These are phyloP conservation scores for Colletotrichum liriopes DNA, from an alignment of 2,329 filamentous ascomycete species.

Conservation along the genomic window DNA sequence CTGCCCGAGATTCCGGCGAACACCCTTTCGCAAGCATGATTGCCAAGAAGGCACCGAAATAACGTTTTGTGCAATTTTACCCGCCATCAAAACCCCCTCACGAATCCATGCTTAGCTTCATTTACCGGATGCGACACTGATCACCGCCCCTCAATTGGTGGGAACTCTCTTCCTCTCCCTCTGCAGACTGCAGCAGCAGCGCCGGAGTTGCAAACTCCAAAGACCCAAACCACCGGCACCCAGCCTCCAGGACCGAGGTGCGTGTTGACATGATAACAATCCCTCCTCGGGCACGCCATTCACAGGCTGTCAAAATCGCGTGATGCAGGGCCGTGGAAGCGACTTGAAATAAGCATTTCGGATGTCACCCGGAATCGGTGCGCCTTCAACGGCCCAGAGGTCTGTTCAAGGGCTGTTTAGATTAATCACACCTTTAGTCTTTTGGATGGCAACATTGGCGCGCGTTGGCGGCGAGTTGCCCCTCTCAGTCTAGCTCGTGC, in stretches of 20 bases:
- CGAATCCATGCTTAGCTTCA: conserved; percentile 3
- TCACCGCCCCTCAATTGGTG: conserved; percentile 2
- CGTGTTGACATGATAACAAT: too few species aligned
- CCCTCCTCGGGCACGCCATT: neutral
- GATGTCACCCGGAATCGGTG: neutral
- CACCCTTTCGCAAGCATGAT: neutral
- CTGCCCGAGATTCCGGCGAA: too few species aligned
- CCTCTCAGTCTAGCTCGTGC: conserved; percentile 30
- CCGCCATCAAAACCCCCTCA: neutral
- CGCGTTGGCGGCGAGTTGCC: conserved; percentile 13
- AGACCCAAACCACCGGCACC: neutral
- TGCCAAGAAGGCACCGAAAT: neutral
- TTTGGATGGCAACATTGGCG: conserved; percentile 25
- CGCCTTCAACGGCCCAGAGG: neutral
- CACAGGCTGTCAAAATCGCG: neutral
- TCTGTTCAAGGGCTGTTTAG: neutral
- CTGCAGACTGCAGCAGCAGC: neutral
- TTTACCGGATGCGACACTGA: neutral
- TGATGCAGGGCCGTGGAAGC: conserved; percentile 18
- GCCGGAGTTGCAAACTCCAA: neutral
- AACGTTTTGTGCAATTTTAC: neutral
- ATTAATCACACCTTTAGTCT: conserved; percentile 35
- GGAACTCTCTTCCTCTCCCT: neutral
- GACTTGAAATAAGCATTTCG: conserved; percentile 5
- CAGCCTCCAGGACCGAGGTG: too few species aligned